Conservation (phyloP, 352 stramenopile species). For the Globisporangium lucens region DNA sequence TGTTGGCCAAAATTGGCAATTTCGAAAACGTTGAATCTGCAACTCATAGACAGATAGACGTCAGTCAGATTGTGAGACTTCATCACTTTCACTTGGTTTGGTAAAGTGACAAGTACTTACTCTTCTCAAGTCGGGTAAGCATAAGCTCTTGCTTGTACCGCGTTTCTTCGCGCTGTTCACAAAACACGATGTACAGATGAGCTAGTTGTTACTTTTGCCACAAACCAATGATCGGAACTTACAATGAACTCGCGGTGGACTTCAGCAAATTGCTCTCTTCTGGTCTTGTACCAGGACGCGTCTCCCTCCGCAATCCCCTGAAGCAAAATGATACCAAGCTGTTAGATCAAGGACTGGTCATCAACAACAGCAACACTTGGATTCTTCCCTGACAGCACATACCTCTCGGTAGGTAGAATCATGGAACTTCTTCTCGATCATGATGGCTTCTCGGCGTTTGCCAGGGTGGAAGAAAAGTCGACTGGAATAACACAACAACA, state of each 20-base stretch:
- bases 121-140: slow-evolving; percentile 68
- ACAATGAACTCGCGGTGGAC: slow-evolving; percentile 62
- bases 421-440: slow-evolving; percentile 69
- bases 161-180: slow-evolving; percentile 55
- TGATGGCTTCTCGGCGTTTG: slow-evolving; percentile 55
- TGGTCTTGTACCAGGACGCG: slow-evolving; percentile 43
- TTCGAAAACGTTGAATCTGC: slow-evolving; percentile 67
- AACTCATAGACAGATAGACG: neutral
- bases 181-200: neutral
- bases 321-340: neutral
- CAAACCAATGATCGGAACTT: slow-evolving; percentile 13
- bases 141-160: slow-evolving; percentile 76
- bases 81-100: neutral
- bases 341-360: neutral
- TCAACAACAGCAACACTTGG: slow-evolving; percentile 5
- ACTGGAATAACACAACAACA: slow-evolving; percentile 19
- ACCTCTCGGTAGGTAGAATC: slow-evolving; percentile 57
- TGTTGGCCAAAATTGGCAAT: slow-evolving; percentile 66
- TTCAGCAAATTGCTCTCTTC: slow-evolving; percentile 43
- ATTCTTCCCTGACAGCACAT: no score
- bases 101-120: slow-evolving; percentile 20
- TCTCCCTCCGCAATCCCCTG: slow-evolving; percentile 41
- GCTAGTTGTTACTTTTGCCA: neutral
- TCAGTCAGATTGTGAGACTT: neutral
- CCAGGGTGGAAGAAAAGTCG: slow-evolving; percentile 65